These are phyloP conservation scores for Talaromyces funiculosus DNA, from an alignment of 2,329 filamentous ascomycete genomes.

Conservation along the genomic window DNA sequence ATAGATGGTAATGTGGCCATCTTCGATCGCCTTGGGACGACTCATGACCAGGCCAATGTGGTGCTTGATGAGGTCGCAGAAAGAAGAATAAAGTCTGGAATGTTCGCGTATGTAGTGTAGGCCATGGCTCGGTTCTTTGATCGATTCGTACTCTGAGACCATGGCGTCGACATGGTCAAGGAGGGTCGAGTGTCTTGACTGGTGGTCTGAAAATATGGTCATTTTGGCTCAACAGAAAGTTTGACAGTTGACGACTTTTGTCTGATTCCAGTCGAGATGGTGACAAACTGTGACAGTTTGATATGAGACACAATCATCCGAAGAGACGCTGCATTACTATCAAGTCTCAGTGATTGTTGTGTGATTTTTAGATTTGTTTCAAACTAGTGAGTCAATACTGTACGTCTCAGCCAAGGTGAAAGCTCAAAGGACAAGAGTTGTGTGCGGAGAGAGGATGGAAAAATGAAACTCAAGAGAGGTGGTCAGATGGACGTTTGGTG, in stretches of 20 bases:
- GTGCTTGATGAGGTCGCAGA: constrained; percentile 30
- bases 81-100: constrained; percentile 19
- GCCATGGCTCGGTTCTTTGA: constrained; percentile 23
- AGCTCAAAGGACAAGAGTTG: neutral
- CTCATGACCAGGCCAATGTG: constrained; percentile 31
- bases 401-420: neutral
- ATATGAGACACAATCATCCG: neutral
- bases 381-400: neutral
- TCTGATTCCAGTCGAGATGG: neutral
- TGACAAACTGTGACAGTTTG: too few species aligned
- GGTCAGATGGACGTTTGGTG: neutral
- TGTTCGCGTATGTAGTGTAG: constrained; percentile 27
- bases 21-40: constrained; percentile 30
- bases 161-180: constrained; percentile 22
- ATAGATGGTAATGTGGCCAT: constrained; percentile 36
- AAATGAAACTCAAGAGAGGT: neutral
- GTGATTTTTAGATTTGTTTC: neutral
- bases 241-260: neutral
- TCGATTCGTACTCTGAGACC: constrained; percentile 23
- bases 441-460: neutral
- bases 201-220: neutral
- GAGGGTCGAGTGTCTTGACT: neutral
- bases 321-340: too few species aligned
- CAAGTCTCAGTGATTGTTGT: neutral
- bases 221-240: neutral